Evolutionary conservation across 176 grass and related monocot genomes (phyloP), one percentile per base, ranked within the genome.

Genomic region (Eleusine coracana): DNA sequence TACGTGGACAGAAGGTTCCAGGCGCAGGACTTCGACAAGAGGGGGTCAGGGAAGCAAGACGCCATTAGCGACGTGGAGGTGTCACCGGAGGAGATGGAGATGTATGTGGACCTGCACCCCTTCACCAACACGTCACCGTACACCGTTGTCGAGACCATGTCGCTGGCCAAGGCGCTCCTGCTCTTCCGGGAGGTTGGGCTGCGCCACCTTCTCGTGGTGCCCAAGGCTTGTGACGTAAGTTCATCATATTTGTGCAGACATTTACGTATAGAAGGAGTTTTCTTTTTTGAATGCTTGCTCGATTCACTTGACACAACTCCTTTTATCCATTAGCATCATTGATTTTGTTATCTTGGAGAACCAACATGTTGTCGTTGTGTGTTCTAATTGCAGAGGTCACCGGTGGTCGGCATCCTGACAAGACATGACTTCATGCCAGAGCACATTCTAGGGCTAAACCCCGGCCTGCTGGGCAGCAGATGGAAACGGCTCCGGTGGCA

Each of bases 401-500:
- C 92, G 28, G 92, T 93, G 36, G 95, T 91, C 3, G 96, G 96
- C 16, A 95, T 98, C 75, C 87, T 98, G 71, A 98, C 96, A 8
- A 91, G 96, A 71, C 96, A 98, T 38, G 96, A 98, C 67, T 98
- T 98, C 81, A 94, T 98, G 90, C 90, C 92, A 1, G 96, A 98
- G 77, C 92, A 98, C 75, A 95, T 95, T 65, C 73, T 98, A 14
- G 92, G 85, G n/a, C 64, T 98, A 76, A 87, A 95, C 73, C 96
- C 92, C 0, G 86, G 44, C 29, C 62, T 95, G 68, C 50, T 72
- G 2, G 76, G 59, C 4, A 93, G 89, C 85, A 81, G 80, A 60
- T 95, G 96, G 96, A 98, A 95, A 75, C 87, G 90, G 21, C 71
- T 98, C 39, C 82, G 92, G 52, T 93, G 91, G 87, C 82, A 80